phyloP scores from a whole-genome alignment of 1,139 yeast species.

The Pichia sp. region DNA sequence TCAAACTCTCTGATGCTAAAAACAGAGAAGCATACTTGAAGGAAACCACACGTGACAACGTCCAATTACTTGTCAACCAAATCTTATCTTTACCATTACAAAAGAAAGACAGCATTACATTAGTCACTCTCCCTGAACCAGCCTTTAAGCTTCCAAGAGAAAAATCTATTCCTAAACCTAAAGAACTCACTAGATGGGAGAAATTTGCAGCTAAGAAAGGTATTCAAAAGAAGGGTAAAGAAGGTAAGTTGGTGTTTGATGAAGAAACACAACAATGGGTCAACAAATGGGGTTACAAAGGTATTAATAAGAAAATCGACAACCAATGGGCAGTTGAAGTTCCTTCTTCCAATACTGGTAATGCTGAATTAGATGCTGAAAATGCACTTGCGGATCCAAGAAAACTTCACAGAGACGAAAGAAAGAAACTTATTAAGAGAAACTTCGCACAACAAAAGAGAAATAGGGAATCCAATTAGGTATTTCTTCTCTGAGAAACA shows the following conservation, averaged over 20 bases:
- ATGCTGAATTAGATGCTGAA: conserved; percentile 25
- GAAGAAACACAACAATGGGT: conserved; percentile 94
- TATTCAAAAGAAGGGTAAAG: conserved; percentile 81
- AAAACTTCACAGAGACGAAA: conserved; percentile 68
- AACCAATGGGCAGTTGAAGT: conserved; percentile 96
- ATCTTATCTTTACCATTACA: conserved; percentile 82
- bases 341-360: conserved; percentile 60
- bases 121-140: conserved; percentile 83
- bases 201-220: conserved; percentile 94
- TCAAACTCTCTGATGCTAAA: conserved; percentile 43
- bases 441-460: conserved; percentile 83
- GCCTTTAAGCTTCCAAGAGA: conserved; percentile 84
- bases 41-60: conserved; percentile 81
- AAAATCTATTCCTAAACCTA: conserved; percentile 88
- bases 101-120: conserved; percentile 67
- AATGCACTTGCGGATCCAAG: conserved; percentile 69
- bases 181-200: conserved; percentile 95
- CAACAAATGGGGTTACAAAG: conserved; percentile 97
- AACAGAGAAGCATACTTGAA: conserved; percentile 61
- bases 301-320: conserved; percentile 81
- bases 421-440: conserved; percentile 81
- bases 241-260: conserved; percentile 85
- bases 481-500: not conserved
- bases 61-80: conserved; percentile 85
- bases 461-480: conserved; percentile 34